Base-by-base conservation (phyloP, 495 filamentous ascomycete genomes). In the Xylona heveae region DNA sequence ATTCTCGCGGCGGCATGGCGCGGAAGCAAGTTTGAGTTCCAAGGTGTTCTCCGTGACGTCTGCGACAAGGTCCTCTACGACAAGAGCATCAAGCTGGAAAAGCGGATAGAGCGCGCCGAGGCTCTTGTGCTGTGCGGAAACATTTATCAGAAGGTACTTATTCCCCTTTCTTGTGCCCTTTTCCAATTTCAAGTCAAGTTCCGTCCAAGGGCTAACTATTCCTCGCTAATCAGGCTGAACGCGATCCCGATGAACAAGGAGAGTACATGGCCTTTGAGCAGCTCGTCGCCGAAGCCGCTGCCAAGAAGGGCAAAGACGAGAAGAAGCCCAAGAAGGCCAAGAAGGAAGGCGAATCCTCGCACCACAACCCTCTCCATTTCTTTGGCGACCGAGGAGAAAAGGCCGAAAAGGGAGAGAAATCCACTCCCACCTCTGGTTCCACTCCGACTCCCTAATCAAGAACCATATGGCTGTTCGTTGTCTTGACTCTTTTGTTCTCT, bases 231-330 rank as follows among this genome's bases (percentile, higher is more conserved):
- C 39, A 95, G 88, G 88, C 88, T 13, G 66, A 77, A 49, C 70
- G 88, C 37, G 78, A 83, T 38, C 77, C 83, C 24, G 90, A 95
- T 26, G 88, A 99, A 57, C 88, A 95, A 58, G 88, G 85, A 39
- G 85, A 94, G 35, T 94, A 90, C 59, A 90, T 95, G 72, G 85
- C 81, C 13, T 99, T 99, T 45, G 88, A 99, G 51, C 81, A 94
- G 52, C 71, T 99, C 19, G 90, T 99, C 55, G 82, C 88, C 20
- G 88, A 99, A 47, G 85, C 90, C 4, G 79, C 79, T 29, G 73
- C 78, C 31, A 95, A 95, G 67, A 90, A 93, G 53, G 66, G 64
- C 48, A 68, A 68, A 44, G 74, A 79, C 28, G 75, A 83, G 49
- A 67, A 72, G 47, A 59, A 66, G 16, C 57, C 69, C 18, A 60